Conservation (phyloP, 1,139 yeast genomes). For the Pichia sp. region DNA sequence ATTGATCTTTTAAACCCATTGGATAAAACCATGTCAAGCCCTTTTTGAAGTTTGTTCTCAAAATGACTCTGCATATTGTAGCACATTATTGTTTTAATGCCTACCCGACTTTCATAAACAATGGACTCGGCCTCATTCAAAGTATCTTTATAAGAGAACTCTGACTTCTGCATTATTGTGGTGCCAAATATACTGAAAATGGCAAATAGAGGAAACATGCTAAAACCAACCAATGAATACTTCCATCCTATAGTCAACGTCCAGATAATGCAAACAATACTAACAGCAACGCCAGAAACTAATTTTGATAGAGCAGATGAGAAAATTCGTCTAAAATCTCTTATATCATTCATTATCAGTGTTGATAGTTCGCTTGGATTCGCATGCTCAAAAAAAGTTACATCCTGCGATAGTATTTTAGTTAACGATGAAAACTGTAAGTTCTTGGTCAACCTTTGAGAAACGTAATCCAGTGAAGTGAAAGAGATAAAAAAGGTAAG, state of each 20-base stretch:
- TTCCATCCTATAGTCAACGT: slow-evolving; percentile 82
- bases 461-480: slow-evolving; percentile 47
- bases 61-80: slow-evolving; percentile 52
- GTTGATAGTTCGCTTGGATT: slow-evolving; percentile 60
- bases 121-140: slow-evolving; percentile 52
- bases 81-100: slow-evolving; percentile 60
- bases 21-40: slow-evolving; percentile 31
- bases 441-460: slow-evolving; percentile 64
- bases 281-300: slow-evolving; percentile 49
- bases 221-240: slow-evolving; percentile 70
- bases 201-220: slow-evolving; percentile 63
- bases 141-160: slow-evolving; percentile 53
- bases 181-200: slow-evolving; percentile 52
- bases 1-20: slow-evolving; percentile 49
- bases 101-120: slow-evolving; percentile 53
- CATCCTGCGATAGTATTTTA: slow-evolving; percentile 48
- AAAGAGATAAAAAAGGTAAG: slow-evolving; percentile 48
- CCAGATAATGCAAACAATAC: slow-evolving; percentile 67
- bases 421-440: slow-evolving; percentile 50
- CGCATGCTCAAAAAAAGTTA: slow-evolving; percentile 48
- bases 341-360: slow-evolving; percentile 69
- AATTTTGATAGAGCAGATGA: slow-evolving; percentile 56
- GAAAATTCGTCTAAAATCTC: slow-evolving; percentile 65
- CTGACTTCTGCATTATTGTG: slow-evolving; percentile 46
- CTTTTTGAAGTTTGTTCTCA: slow-evolving; percentile 32